Conservation (phyloP, 768 basidiomycete species). For the Grammothele lineata region DNA sequence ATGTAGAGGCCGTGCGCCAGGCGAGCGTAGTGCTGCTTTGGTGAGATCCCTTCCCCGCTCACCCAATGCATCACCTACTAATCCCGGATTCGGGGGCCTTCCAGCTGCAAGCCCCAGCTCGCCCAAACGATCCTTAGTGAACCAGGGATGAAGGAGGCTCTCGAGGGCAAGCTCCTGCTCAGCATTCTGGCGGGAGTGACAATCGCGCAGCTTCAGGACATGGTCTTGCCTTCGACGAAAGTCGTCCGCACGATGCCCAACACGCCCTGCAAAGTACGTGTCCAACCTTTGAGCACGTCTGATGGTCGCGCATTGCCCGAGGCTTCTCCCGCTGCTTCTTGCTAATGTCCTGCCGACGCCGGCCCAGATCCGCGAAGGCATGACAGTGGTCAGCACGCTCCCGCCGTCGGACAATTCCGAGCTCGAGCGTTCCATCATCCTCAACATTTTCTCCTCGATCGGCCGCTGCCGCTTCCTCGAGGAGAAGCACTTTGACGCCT, state of each 20-base stretch:
- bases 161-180: slow-evolving; percentile 88
- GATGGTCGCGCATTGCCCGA: too few relatives aligned
- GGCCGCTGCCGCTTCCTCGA: slow-evolving; percentile 95
- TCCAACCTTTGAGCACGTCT: too few relatives aligned
- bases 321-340: background rate
- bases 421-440: slow-evolving; percentile 65
- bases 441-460: slow-evolving; percentile 95
- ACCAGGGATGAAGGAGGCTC: slow-evolving; percentile 73
- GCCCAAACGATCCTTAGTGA: slow-evolving; percentile 71
- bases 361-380: slow-evolving; percentile 91
- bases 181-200: slow-evolving; percentile 98
- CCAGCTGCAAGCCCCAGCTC: slow-evolving; percentile 91
- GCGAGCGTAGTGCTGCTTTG: slow-evolving; percentile 88
- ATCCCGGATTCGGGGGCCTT: background rate
- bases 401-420: slow-evolving; percentile 48
- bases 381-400: slow-evolving; percentile 89
- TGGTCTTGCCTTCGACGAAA: slow-evolving; percentile 73
- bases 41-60: slow-evolving; percentile 39
- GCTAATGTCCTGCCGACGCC: background rate
- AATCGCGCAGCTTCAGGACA: slow-evolving; percentile 68
- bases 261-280: slow-evolving; percentile 85
- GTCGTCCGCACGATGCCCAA: slow-evolving; percentile 98
- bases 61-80: background rate
- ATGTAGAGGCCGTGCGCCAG: slow-evolving; percentile 65
- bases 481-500: slow-evolving; percentile 98